These are phyloP conservation scores for Letharia columbiana DNA, from an alignment of 495 filamentous ascomycete species.

Conservation along the genomic window DNA sequence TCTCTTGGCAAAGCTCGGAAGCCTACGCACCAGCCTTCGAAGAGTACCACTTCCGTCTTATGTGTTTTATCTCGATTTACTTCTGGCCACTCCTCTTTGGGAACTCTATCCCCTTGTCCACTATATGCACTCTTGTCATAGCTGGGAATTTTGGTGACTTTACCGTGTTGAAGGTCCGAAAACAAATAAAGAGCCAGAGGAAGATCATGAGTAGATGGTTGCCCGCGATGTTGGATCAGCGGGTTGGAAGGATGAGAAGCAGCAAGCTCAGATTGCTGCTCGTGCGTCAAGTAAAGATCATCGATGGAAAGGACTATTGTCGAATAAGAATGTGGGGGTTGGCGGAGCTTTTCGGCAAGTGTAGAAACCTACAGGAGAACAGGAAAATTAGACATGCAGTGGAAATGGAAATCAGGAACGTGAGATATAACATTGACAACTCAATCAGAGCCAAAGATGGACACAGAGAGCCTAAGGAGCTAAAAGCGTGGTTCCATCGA, in stretches of 20 bases:
- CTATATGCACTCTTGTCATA: conserved; percentile 78
- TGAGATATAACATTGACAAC: neutral
- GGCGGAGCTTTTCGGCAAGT: conserved; percentile 55
- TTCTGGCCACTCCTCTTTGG: conserved; percentile 48
- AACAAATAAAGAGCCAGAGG: conserved; percentile 55
- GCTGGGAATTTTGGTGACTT: conserved; percentile 53
- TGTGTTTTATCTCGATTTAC: conserved; percentile 49
- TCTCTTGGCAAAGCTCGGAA: conserved; percentile 57
- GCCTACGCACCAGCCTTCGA: conserved; percentile 91
- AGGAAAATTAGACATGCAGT: neutral
- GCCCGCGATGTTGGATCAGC: conserved; percentile 73
- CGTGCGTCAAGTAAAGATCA: conserved; percentile 77
- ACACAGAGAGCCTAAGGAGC: neutral
- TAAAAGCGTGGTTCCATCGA: neutral
- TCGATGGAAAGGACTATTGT: conserved; percentile 80
- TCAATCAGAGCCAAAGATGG: neutral
- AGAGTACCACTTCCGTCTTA: conserved; percentile 55
- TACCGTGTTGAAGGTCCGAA: conserved; percentile 43
- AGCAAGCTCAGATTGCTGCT: conserved; percentile 61
- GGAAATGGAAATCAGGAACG: neutral
- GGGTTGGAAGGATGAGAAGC: conserved; percentile 57
- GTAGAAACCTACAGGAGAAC: conserved; percentile 45
- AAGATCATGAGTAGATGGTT: conserved; percentile 82
- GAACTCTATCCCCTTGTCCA: conserved; percentile 71
- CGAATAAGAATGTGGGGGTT: conserved; percentile 56